Base-by-base conservation (phyloP, 371 early-diverging fungal species). In the Mortierella polycephala region DNA sequence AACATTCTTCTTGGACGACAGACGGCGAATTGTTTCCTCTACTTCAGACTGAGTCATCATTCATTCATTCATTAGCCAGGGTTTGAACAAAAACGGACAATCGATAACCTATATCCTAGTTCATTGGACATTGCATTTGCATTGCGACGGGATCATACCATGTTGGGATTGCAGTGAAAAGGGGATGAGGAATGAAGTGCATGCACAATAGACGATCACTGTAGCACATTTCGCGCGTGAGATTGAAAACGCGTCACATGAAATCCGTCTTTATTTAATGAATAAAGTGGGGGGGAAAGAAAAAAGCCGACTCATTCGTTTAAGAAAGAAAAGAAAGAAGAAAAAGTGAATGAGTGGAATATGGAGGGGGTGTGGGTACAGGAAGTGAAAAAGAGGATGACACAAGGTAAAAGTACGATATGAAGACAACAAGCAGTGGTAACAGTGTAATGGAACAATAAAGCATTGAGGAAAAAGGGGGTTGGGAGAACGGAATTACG, bases 21-120 rank as follows among this genome's bases (percentile, higher is more conserved):
- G 85, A 8, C 96, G 93, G 72, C 93, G 94, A 71, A 97, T 86
- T 23, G 95, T 96, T 72, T 97, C 98, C 77, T 97, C 98, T 47
- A 97, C 91, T 77, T 97, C 96, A 23, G 86, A 81, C 85, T 86
- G 57, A 9, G 16, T 46, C 13, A 46, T 46, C 11, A 49, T 14
- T 46, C 13, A 20, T 14, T 46, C 11, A 49, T 14, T 46, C 13
- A 20, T 14, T 20, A 16, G 47, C 13, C 21, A 47, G n/a, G 12
- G 30, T 30, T 30, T 30, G 30, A 55, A 50, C 6, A n/a, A n/a
- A 13, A 10, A n/a, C n/a, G 37, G 37, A 6, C 16, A 37, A 16
- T 16, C 14, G 9, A 56, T 4, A 40, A 8, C 53, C 9, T 40
- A 9, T 20, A 47, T 49, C 47, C 12, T 47, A 42, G 54, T 18